Evolutionary conservation across 2,329 filamentous ascomycete genomes (phyloP).

Genomic region (Fusarium sp.): DNA sequence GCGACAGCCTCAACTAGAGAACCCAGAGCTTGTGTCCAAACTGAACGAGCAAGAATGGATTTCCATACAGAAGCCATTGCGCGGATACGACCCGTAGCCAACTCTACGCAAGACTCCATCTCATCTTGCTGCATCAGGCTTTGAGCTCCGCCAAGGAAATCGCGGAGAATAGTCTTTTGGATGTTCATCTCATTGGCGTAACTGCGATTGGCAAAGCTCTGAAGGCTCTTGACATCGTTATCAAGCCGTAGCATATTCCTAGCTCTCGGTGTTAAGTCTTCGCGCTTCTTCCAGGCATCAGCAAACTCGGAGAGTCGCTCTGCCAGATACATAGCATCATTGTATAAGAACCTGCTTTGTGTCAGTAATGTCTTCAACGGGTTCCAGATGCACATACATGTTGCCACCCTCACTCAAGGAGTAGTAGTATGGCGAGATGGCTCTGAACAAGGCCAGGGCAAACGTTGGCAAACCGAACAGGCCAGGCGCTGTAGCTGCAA

Average conservation of each 20-base stretch:
- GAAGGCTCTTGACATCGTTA: slow-evolving; percentile 69
- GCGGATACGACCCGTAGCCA: slow-evolving; percentile 65
- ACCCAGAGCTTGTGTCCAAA: slow-evolving; percentile 72
- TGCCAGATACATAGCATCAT: slow-evolving; percentile 73
- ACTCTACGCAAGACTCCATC: slow-evolving; percentile 63
- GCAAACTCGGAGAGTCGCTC: slow-evolving; percentile 65
- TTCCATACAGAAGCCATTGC: slow-evolving; percentile 68
- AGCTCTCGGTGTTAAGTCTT: slow-evolving; percentile 63
- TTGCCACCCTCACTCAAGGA: slow-evolving; percentile 70
- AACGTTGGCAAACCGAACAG: slow-evolving; percentile 79
- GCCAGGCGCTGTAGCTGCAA: slow-evolving; percentile 75
- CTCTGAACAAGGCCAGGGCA: slow-evolving; percentile 81
- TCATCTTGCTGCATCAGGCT: slow-evolving; percentile 70
- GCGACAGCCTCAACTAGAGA: slow-evolving; percentile 70
- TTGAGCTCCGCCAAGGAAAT: slow-evolving; percentile 70
- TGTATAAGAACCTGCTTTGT: slow-evolving; percentile 69
- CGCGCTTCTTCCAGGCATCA: slow-evolving; percentile 63
- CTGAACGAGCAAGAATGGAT: slow-evolving; percentile 67
- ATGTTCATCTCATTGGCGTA: slow-evolving; percentile 71
- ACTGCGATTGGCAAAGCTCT: slow-evolving; percentile 70
- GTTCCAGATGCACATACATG: slow-evolving; percentile 62
- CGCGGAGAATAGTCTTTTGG: slow-evolving; percentile 71
- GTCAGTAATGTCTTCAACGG: slow-evolving; percentile 10
- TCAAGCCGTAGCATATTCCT: slow-evolving; percentile 68
- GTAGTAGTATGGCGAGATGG: slow-evolving; percentile 81